Percentiles rank a stretch among this genome's conserved stretches.
Evolutionary conservation across 2,329 filamentous ascomycete species (phyloP).

Genomic region (Emericellopsis cladophorae): DNA sequence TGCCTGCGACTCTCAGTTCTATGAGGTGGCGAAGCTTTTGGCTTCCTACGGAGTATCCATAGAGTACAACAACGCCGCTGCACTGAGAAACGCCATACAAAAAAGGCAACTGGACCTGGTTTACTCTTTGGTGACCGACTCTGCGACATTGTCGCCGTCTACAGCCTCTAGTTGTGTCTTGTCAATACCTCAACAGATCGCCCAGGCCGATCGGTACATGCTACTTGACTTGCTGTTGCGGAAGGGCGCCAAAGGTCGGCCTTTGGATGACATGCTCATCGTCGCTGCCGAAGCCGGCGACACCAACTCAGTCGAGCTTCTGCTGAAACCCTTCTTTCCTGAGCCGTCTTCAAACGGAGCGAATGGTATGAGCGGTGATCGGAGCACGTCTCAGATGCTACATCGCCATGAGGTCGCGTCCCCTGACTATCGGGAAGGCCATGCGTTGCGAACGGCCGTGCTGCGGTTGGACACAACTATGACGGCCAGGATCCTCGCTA

Average conservation of each 20-base stretch:
- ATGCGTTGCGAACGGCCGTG: slow-evolving; percentile 37
- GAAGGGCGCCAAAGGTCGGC: slow-evolving; percentile 34
- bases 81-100: slow-evolving; percentile 33
- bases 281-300: slow-evolving; percentile 36
- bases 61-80: slow-evolving; percentile 37
- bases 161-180: slow-evolving; percentile 37
- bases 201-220: slow-evolving; percentile 28
- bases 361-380: background rate
- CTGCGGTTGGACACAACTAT: slow-evolving; percentile 29
- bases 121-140: slow-evolving; percentile 30
- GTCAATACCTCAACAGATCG: slow-evolving; percentile 32
- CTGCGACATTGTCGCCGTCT: slow-evolving; percentile 25
- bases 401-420: slow-evolving; percentile 37
- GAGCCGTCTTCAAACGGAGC: slow-evolving; percentile 6
- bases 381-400: slow-evolving; percentile 2
- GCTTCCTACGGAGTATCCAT: slow-evolving; percentile 39
- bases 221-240: slow-evolving; percentile 32
- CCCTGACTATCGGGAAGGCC: slow-evolving; percentile 35
- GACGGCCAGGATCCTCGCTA: slow-evolving; percentile 30
- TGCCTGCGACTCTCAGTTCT: slow-evolving; percentile 34
- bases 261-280: slow-evolving; percentile 36
- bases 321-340: slow-evolving; percentile 35
- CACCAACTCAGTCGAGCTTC: slow-evolving; percentile 29
- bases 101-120: slow-evolving; percentile 32
- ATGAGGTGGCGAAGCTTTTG: slow-evolving; percentile 42